A percentile compares a stretch with the other conserved stretches of the same genome.
Conservation (phyloP, 2,329 filamentous ascomycete species). For the Phyllosticta paracitricarpa region DNA sequence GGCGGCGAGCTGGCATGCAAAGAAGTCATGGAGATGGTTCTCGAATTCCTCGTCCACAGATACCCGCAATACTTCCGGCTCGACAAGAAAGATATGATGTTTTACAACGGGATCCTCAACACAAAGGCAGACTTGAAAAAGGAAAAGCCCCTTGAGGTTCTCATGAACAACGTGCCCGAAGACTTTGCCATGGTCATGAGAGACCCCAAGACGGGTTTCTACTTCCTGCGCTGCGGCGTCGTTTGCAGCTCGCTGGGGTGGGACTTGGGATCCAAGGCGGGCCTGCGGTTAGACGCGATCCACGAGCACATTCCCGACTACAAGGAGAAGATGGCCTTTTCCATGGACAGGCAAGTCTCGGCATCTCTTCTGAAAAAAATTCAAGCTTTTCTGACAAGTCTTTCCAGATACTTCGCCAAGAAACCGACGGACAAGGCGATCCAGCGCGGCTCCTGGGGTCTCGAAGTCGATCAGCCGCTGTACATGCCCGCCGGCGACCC, state of each 20-base stretch:
- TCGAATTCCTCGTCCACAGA: conserved; percentile 68
- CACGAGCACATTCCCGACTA: conserved; percentile 71
- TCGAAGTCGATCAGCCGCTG: conserved; percentile 65
- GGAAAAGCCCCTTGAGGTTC: conserved; percentile 56
- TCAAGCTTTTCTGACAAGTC: background rate
- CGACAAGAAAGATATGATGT: conserved; percentile 41
- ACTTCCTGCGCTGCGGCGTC: conserved; percentile 64
- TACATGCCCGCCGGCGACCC: conserved; percentile 63
- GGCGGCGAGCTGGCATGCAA: conserved; percentile 72
- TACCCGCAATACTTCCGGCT: conserved; percentile 68
- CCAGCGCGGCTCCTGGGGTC: conserved; percentile 74
- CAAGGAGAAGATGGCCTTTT: conserved; percentile 77
- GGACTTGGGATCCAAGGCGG: conserved; percentile 67
- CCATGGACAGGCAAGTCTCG: conserved; percentile 62
- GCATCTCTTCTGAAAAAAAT: background rate
- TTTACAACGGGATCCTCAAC: conserved; percentile 60
- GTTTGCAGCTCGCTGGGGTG: conserved; percentile 75
- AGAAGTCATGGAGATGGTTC: conserved; percentile 76
- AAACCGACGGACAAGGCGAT: conserved; percentile 66
- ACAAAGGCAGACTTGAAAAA: conserved; percentile 51
- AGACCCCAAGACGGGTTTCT: conserved; percentile 60
- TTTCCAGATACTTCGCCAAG: conserved; percentile 64
- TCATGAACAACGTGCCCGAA: conserved; percentile 72
- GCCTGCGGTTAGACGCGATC: conserved; percentile 58
- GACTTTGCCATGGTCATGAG: conserved; percentile 72